Conservation (phyloP, 306 rosid genomes). For the Cucurbita moschata region DNA sequence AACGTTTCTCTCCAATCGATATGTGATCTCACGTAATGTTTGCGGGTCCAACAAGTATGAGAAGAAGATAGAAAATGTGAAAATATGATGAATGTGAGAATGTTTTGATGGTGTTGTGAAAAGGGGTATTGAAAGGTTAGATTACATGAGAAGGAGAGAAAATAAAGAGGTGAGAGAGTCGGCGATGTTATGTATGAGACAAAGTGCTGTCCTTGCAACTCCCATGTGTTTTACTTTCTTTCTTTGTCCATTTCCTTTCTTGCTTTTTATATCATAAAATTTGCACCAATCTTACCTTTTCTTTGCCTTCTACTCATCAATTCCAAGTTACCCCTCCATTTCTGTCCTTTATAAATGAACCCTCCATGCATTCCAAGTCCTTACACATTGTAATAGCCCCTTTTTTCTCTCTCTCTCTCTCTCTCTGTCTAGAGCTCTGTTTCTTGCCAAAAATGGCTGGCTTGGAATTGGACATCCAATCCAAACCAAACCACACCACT, state of each 20-base stretch:
- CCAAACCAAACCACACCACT: constrained; percentile 14
- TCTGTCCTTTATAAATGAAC: neutral
- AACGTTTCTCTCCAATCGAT: no score
- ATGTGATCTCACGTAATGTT: no score
- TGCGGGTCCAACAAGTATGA: no score
- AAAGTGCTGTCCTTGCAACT: neutral
- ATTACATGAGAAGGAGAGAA: neutral
- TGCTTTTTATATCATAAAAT: neutral
- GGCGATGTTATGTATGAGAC: neutral
- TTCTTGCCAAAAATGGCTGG: neutral
- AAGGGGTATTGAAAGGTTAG: neutral
- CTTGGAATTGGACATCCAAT: neutral
- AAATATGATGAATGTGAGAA: neutral
- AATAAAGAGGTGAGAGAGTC: neutral
- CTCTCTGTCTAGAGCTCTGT: neutral
- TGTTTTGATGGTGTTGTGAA: neutral
- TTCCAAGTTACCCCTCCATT: neutral
- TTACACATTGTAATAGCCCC: neutral
- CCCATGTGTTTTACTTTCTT: neutral
- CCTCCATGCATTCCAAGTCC: neutral
- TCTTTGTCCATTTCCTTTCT: neutral
- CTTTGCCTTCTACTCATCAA: neutral
- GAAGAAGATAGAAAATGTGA: no score
- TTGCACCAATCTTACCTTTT: neutral
- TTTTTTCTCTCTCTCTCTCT: neutral